Conservation (phyloP, 768 basidiomycete genomes). For the Inosperma sp. region DNA sequence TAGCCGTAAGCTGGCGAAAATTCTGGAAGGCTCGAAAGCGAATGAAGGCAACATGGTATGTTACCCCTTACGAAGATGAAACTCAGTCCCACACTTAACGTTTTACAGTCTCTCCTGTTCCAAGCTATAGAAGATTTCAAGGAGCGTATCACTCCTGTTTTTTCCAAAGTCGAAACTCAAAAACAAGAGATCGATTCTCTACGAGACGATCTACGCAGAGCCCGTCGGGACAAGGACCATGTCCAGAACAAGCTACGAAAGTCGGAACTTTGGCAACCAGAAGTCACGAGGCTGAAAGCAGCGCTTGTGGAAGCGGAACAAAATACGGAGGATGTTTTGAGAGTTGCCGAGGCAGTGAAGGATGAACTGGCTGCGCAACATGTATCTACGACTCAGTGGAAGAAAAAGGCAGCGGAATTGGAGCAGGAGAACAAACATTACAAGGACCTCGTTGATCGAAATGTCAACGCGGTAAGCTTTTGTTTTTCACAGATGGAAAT, state of each 20-base stretch:
- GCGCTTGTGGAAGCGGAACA: constrained; percentile 15
- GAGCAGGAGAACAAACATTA: constrained; percentile 26
- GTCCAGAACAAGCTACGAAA: constrained; percentile 18
- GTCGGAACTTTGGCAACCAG: constrained; percentile 17
- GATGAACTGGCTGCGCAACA: constrained; percentile 21
- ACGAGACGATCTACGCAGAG: constrained; percentile 15
- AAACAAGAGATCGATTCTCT: constrained; percentile 25
- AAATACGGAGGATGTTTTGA: constrained; percentile 28
- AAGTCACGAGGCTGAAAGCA: constrained; percentile 19
- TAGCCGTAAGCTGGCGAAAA: constrained; percentile 31
- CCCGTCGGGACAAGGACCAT: constrained; percentile 12
- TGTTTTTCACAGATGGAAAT: neutral
- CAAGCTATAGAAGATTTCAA: constrained; percentile 38
- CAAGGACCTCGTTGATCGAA: constrained; percentile 29
- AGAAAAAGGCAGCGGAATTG: constrained; percentile 21
- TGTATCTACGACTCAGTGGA: constrained; percentile 13
- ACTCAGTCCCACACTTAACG: neutral
- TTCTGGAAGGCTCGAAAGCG: constrained; percentile 20
- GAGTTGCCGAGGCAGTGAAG: constrained; percentile 26
- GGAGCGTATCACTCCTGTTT: constrained; percentile 38
- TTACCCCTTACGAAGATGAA: neutral
- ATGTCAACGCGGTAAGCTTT: constrained; percentile 25
- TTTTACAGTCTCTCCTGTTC: constrained; percentile 29
- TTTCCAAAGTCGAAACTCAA: constrained; percentile 28
- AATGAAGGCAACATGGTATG: constrained; percentile 29